Evolutionary conservation across 2,329 filamentous ascomycete genomes (phyloP).

Genomic region (Purpureocillium lavendulum): DNA sequence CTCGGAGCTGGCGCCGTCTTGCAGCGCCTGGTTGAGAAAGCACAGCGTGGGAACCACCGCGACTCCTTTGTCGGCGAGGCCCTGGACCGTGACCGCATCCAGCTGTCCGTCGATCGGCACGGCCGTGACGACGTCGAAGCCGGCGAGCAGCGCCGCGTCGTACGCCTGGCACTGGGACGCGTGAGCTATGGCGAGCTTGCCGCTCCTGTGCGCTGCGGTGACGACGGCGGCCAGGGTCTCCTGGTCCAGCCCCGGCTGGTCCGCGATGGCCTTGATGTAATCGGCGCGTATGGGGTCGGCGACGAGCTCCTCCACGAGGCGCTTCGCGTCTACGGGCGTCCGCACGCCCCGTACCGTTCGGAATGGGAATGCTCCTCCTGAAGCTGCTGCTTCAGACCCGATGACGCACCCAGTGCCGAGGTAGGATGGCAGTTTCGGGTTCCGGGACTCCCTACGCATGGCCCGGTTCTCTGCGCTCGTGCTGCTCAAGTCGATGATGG

Average conservation of each 20-base stretch:
- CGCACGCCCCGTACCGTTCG: not conserved
- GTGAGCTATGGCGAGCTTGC: constrained; percentile 17
- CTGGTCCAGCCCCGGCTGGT: constrained; percentile 12
- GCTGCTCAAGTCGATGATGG: constrained; percentile 8
- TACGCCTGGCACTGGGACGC: constrained; percentile 15
- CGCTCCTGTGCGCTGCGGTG: constrained; percentile 12
- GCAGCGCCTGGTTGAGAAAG: no score
- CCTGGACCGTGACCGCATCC: constrained; percentile 8
- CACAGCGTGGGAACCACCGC: no score
- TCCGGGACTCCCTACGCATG: constrained; percentile 1
- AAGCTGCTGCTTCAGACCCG: not conserved
- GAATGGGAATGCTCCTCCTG: constrained; percentile 1
- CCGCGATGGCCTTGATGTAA: constrained; percentile 17
- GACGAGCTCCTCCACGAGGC: constrained; percentile 1
- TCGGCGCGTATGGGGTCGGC: constrained; percentile 8
- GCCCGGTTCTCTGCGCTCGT: constrained; percentile 4
- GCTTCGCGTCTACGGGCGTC: constrained; percentile 2
- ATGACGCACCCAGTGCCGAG: constrained; percentile 7
- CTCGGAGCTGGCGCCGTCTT: not conserved
- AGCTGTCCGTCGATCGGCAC: constrained; percentile 17
- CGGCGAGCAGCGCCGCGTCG: constrained; percentile 14
- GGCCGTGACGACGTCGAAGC: constrained; percentile 19
- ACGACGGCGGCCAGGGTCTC: constrained; percentile 13
- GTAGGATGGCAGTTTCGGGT: constrained; percentile 5
- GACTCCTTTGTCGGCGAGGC: not conserved